phyloP scores from a whole-genome alignment of 2,329 filamentous ascomycete species.

The Trichoderma cornu-damae region DNA sequence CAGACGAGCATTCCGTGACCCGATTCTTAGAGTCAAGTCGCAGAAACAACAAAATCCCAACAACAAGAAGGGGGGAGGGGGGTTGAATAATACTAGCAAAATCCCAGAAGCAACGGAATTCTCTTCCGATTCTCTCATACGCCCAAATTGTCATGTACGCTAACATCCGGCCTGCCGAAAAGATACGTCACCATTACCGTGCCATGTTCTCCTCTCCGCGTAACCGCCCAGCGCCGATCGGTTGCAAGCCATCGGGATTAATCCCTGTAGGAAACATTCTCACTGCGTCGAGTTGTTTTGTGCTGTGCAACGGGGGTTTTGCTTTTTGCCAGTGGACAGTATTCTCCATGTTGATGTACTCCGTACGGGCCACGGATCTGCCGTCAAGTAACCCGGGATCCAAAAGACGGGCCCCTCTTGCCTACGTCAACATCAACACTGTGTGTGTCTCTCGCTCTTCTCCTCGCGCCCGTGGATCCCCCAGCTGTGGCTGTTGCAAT shows the following conservation, averaged over 20 bases:
- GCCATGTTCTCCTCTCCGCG: conserved; percentile 11
- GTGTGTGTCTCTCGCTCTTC: neutral
- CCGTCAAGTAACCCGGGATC: neutral
- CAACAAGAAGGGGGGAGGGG: too few species aligned
- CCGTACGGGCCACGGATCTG: too few species aligned
- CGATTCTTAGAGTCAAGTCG: neutral
- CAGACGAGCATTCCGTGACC: conserved; percentile 6
- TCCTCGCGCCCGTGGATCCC: conserved; percentile 14
- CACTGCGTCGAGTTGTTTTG: too few species aligned
- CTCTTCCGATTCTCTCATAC: neutral
- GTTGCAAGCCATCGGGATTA: conserved; percentile 14
- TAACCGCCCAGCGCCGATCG: conserved; percentile 17
- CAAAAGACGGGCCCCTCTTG: neutral
- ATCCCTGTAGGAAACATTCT: conserved; percentile 16
- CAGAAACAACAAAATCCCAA: neutral
- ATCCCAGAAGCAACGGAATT: neutral
- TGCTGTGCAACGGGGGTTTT: too few species aligned
- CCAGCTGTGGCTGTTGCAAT: conserved; percentile 17
- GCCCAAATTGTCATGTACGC: neutral
- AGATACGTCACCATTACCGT: conserved; percentile 16
- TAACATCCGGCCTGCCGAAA: conserved; percentile 11
- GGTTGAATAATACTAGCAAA: neutral
- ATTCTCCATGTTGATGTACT: too few species aligned
- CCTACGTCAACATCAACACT: conserved; percentile 17
- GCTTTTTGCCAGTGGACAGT: too few species aligned